These are phyloP conservation scores for Sporothrix dimorphospora DNA, from an alignment of 2,329 filamentous ascomycete genomes.

Conservation along the genomic window DNA sequence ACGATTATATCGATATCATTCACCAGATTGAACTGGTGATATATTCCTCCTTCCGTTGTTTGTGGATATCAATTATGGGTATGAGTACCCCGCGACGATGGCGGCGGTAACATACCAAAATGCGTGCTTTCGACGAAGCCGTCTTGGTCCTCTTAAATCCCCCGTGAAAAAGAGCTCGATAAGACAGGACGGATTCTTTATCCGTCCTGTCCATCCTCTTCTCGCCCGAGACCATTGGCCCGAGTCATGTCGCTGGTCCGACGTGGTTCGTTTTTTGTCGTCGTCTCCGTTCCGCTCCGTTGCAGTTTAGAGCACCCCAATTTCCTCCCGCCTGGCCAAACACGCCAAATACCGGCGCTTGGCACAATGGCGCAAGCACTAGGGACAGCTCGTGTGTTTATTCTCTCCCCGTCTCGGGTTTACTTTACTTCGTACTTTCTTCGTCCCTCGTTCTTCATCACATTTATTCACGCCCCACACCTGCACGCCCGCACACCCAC, in stretches of 20 bases:
- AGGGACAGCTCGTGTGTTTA: not conserved
- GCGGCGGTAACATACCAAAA: not conserved
- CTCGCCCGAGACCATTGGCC: not conserved
- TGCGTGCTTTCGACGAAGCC: not conserved
- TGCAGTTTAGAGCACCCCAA: no score
- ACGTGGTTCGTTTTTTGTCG: not conserved
- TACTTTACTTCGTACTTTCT: no score
- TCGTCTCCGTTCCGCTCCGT: no score
- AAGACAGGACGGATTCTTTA: not conserved
- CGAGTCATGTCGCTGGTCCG: not conserved
- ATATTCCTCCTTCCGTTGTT: no score
- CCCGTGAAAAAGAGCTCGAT: not conserved
- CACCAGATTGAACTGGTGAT: no score
- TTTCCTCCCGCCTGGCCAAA: no score
- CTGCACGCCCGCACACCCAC: no score
- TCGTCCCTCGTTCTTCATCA: not conserved
- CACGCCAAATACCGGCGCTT: not conserved
- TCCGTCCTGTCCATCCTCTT: not conserved
- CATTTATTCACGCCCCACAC: not conserved
- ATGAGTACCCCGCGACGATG: not conserved
- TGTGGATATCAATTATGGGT: not conserved
- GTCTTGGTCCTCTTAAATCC: no score
- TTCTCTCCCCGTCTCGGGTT: not conserved
- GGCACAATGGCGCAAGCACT: not conserved
- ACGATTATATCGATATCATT: no score